Evolutionary conservation across 2,329 filamentous ascomycete species (phyloP), one percentile per base, ranked within the genome.

Genomic region (Alternaria incomplexa): DNA sequence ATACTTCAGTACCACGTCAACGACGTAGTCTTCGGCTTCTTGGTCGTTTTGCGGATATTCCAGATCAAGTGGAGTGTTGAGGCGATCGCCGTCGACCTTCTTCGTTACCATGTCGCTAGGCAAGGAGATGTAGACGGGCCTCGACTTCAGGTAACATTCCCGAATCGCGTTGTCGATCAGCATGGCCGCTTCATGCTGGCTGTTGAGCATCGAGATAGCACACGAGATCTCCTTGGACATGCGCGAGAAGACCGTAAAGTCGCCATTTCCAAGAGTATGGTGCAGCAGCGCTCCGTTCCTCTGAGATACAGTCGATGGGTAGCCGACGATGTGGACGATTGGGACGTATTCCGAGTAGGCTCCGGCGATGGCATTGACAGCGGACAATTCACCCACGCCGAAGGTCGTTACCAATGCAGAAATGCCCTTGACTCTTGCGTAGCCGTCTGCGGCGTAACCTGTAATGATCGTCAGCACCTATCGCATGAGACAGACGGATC

Each of bases 61-160:
- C 2, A 95, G 81, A 73, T 93, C 87, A 63, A 97, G 88, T 0
- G 89, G 88, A 0, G 84, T 89, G n/a, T 89, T 85, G 12, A 97
- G 85, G 8, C 90, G 84, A 50, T 87, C 85, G 36, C 91, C 93
- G 75, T 95, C 90, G 23, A 97, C 83, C 80, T 94, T 92, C 77
- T 89, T 87, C 69, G 89, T 83, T 10, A 92, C 89, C 85, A 96
- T 91, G 76, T 97, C 92, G 15, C 91, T 92, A 3, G 93, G 93
- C 9, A 97, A 83, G 76, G 90, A 90, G 71, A 97, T 89, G 80
- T 97, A 97, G 53, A 96, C 91, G 3, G 93, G 93, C 20, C 91
- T 87, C 64, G 90, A 92, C 60, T 87, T 84, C 47, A 92, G 80
- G 82, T 88, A 93, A 77, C 92, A 96, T 80, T 93, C 86, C 30